Evolutionary conservation across 306 rosid species (phyloP).

Genomic region (Mimosa pudica): DNA sequence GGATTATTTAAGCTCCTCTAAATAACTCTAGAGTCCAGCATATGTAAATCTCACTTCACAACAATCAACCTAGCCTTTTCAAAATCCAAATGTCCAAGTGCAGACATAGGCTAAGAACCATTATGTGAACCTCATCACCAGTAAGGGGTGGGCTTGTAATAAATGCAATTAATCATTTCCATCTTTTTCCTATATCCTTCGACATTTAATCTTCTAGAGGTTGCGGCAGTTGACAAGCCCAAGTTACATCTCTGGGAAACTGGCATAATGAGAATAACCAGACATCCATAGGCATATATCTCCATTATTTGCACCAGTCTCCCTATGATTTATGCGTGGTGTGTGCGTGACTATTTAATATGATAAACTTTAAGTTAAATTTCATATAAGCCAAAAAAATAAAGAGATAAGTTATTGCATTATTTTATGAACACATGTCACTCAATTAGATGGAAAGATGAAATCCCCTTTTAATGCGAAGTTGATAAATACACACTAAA

Average conservation of each 20-base stretch:
- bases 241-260: slow-evolving; percentile 97
- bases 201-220: slow-evolving; percentile 91
- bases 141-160: not conserved
- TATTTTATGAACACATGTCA: no score
- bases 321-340: not conserved
- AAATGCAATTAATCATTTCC: slow-evolving; percentile 48
- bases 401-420: no score
- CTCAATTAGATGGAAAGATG: no score
- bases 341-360: no score
- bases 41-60: not conserved
- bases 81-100: not conserved
- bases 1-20: not conserved
- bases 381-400: no score
- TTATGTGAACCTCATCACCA: not conserved
- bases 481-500: no score
- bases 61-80: not conserved
- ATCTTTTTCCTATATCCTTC: slow-evolving; percentile 90
- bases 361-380: no score
- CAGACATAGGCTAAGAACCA: not conserved
- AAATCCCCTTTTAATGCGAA: no score
- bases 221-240: slow-evolving; percentile 98
- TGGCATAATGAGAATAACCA: slow-evolving; percentile 91
- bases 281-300: slow-evolving; percentile 87
- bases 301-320: not conserved
- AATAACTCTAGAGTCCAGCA: not conserved